Base-by-base conservation (phyloP, 495 filamentous ascomycete species). In the Penicillium ochrochloron region DNA sequence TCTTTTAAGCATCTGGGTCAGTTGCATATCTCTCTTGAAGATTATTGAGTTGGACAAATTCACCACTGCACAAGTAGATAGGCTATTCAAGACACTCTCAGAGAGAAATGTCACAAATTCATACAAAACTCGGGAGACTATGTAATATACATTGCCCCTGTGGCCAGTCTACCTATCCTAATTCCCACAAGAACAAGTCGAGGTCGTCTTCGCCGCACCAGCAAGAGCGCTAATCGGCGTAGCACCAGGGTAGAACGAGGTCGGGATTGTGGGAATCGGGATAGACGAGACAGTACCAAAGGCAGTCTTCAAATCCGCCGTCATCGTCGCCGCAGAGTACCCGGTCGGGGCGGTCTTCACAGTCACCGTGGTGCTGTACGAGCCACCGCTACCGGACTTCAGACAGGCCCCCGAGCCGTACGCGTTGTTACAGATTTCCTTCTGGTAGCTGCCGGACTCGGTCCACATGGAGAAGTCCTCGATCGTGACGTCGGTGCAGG, bases 381-480 rank as follows among this genome's bases (percentile, higher is more conserved):
- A 57, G 29, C 62, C 57, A 27, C 66, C 68, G 17, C 70, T 62
- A 8, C 72, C 75, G 19, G 62, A 57, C 54, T 75, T 56, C 9
- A 85, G 69, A 62, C 84, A 85, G 48, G 76, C 80, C 3, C 84
- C 83, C 1, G 71, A 72, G 17, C 82, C 83, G 48, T 83, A 86
- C 27, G 80, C 82, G 55, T 75, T 84, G 54, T 80, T 75, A 69
- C 83, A 86, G 19, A 65, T 61, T 64, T 85, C 82, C 51, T 69
- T 73, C 57, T 85, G 76, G 17, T 61, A 71, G 21, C 70, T 67
- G 12, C 83, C 83, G 6, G 71, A 66, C 56, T 86, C 82, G 10
- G 86, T 88, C 86, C 85, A 88, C 79, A 89, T 85, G n/a, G 75
- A 68, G 54, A 87, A 84, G 63, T 87, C 80, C 17, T 74, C 66